Evolutionary conservation across 441 rosid genomes (phyloP).

Genomic region (Arabidopsis lyrata): DNA sequence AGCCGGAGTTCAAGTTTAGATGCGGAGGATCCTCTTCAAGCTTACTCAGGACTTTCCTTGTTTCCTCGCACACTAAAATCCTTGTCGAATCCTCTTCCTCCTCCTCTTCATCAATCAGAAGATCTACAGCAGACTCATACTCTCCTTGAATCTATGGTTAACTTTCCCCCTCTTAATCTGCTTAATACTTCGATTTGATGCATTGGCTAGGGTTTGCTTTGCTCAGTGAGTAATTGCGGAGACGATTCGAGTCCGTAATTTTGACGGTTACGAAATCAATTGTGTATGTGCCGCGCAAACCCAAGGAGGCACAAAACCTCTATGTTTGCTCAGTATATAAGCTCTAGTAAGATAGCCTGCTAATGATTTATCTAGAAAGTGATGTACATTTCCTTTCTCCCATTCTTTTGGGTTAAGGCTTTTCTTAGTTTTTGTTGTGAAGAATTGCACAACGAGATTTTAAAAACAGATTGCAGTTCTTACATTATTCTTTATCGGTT

Average conservation of each 20-base stretch:
- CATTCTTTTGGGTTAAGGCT: background rate
- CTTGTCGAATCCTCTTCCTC: constrained; percentile 46
- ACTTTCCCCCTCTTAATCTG: constrained; percentile 1
- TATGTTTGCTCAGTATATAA: constrained; percentile 12
- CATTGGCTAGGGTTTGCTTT: constrained; percentile 26
- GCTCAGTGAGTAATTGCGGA: background rate
- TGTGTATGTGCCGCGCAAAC: background rate
- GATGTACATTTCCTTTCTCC: background rate
- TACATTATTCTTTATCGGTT: background rate
- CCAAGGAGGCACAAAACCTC: background rate
- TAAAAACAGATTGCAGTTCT: background rate
- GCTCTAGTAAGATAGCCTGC: constrained; percentile 10
- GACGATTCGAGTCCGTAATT: constrained; percentile 8
- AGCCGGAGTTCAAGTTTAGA: constrained; percentile 22
- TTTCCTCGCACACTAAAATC: constrained; percentile 63
- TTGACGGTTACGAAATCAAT: background rate
- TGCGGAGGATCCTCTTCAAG: constrained; percentile 58
- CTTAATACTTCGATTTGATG: background rate
- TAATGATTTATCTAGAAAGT: constrained; percentile 2
- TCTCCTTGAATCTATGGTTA: constrained; percentile 68
- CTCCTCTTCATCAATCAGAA: constrained; percentile 44
- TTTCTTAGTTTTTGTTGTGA: background rate
- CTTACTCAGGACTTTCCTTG: constrained; percentile 60
- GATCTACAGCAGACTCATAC: constrained; percentile 53
- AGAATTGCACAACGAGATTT: background rate